phyloP scores from a whole-genome alignment of 2,329 filamentous ascomycete genomes.

The Colletotrichum graminicola region DNA sequence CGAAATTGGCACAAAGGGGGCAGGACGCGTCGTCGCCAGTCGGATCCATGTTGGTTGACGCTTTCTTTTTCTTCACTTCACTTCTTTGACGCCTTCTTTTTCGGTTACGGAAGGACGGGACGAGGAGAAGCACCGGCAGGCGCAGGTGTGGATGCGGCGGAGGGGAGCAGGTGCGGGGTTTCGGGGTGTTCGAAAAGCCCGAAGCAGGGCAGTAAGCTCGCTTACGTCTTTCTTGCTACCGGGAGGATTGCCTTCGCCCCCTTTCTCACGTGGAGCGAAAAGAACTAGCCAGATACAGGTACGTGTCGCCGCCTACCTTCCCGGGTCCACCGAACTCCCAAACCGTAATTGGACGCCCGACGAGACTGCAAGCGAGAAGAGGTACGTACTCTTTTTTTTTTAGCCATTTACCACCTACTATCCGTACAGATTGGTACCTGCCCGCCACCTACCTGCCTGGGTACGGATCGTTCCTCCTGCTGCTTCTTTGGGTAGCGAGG shows the following conservation, averaged over 20 bases:
- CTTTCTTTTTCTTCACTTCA: background rate
- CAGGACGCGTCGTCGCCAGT: background rate
- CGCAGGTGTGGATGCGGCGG: slow-evolving; percentile 9
- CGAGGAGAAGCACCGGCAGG: slow-evolving; percentile 9
- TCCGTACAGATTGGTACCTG: too few relatives aligned
- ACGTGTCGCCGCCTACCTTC: too few relatives aligned
- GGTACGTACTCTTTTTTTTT: too few relatives aligned
- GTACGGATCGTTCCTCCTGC: too few relatives aligned
- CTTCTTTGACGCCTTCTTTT: background rate
- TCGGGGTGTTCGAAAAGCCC: slow-evolving; percentile 40
- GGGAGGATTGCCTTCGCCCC: too few relatives aligned
- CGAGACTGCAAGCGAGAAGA: too few relatives aligned
- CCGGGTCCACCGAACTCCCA: too few relatives aligned
- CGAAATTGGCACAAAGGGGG: background rate
- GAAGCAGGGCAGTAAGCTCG: slow-evolving; percentile 29
- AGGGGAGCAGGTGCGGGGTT: slow-evolving; percentile 32
- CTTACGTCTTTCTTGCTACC: slow-evolving; percentile 19
- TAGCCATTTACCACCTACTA: too few relatives aligned
- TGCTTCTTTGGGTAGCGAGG: too few relatives aligned
- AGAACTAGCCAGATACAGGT: too few relatives aligned
- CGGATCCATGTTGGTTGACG: background rate
- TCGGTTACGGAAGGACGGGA: slow-evolving; percentile 23
- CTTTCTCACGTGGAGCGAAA: background rate
- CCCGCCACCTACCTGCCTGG: too few relatives aligned
- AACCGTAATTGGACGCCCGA: too few relatives aligned